Base-by-base conservation (phyloP, 495 filamentous ascomycete genomes). In the Aspergillus incahuasiensis region DNA sequence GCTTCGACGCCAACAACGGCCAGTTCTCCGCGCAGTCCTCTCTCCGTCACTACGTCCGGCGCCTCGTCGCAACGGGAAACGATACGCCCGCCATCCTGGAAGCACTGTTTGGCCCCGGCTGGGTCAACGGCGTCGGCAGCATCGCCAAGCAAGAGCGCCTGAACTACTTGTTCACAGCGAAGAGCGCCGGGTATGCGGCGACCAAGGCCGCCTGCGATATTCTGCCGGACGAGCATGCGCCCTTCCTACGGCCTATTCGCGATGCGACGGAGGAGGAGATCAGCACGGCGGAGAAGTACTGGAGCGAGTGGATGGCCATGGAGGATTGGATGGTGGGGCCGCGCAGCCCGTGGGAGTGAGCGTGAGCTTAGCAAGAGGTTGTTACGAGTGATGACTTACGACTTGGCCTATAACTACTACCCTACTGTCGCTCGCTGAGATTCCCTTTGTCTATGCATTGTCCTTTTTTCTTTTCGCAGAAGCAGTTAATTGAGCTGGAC, bases 81-180 rank as follows among this genome's bases (percentile, higher is more conserved):
- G 94, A 97, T 67, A 79, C 82, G 7, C 86, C 89, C 0, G 74
- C 77, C 1, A 79, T 94, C 5, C 76, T 98, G 62, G 86, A 88
- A 58, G 86, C 89, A 19, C 94, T 95, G 70, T 98, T 98, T 63
- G 94, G 94, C 9, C 83, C 88, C 35, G 83, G 90, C 62, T 98
- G 91, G 90, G 64, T 72, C 16, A 69, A 75, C 7, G 94, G 94
- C 0, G 77, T 97, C 22, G 88, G 88, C 0, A 81, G 82, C 20
- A 72, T 97, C 35, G 87, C 92, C 64, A 86, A 95, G 63, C 84
- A 87, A 61, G 94, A 98, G 71, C 80, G 94, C 41, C 74, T 88
- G 24, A 98, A 97, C 64, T 98, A 92, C 63, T 78, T 98, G 34
- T 97, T 97, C 64, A 88, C 91, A 0, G 91, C 91, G n/a, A 98